Conservation (phyloP, 257 asterid species). For the Nyctanthes arbortristis region DNA sequence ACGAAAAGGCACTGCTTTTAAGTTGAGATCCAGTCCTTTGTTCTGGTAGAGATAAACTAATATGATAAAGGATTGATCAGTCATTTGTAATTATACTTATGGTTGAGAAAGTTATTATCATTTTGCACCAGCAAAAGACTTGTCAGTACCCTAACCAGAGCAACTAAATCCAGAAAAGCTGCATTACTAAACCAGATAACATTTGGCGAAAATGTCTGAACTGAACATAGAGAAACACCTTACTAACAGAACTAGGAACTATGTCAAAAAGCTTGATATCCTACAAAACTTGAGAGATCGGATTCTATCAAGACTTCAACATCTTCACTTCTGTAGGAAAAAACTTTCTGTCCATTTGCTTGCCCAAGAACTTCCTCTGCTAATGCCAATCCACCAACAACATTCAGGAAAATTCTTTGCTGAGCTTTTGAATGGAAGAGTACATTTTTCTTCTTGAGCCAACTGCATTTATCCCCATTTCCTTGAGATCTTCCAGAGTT, state of each 20-base stretch:
- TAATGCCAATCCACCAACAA: background rate
- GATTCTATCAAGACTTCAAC: conserved; percentile 5
- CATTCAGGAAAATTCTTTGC: conserved; percentile 27
- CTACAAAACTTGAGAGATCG: conserved; percentile 1
- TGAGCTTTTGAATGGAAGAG: conserved; percentile 49
- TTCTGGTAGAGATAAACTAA: background rate
- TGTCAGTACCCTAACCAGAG: conserved; percentile 6
- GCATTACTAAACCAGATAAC: background rate
- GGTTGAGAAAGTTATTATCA: conserved; percentile 20
- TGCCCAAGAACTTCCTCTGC: background rate
- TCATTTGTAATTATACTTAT: background rate
- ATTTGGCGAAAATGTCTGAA: background rate
- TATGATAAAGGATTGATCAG: background rate
- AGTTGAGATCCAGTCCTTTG: too few species aligned
- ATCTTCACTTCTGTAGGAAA: background rate
- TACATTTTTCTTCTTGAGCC: conserved; percentile 68
- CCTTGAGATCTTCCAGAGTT: conserved; percentile 73
- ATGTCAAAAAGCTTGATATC: conserved; percentile 13
- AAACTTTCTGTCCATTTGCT: background rate
- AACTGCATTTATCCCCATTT: conserved; percentile 66
- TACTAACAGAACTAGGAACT: background rate
- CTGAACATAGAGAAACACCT: background rate
- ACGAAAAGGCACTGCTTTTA: too few species aligned
- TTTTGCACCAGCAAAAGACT: conserved; percentile 18
- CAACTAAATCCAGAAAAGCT: conserved; percentile 8